Evolutionary conservation across 2,329 filamentous ascomycete species (phyloP).

Genomic region (Fusarium sp.): DNA sequence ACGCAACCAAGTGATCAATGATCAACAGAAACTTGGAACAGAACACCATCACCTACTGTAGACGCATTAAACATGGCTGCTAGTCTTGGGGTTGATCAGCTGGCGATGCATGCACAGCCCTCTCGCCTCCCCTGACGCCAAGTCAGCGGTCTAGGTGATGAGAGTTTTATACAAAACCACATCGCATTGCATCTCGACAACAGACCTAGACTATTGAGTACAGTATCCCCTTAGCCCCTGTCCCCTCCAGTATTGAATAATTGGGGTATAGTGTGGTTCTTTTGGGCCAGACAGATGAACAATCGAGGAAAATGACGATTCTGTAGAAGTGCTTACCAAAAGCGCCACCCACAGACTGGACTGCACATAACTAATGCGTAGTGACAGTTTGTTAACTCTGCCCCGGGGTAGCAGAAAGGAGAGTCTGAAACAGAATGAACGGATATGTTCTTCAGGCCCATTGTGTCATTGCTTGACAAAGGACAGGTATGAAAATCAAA

Average conservation of each 20-base stretch:
- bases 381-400: not conserved
- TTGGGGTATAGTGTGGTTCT: conserved; percentile 9
- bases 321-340: not conserved
- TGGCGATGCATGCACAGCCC: conserved; percentile 35
- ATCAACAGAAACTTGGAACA: conserved; percentile 12
- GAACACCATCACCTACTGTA: conserved; percentile 7
- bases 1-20: conserved; percentile 28
- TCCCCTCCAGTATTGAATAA: conserved; percentile 6
- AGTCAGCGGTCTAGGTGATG: conserved; percentile 19
- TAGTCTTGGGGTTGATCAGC: conserved; percentile 33
- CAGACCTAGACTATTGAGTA: conserved; percentile 23
- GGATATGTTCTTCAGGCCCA: not conserved
- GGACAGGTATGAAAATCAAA: not conserved
- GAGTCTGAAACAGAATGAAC: conserved; percentile 2
- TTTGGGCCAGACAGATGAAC: conserved; percentile 1
- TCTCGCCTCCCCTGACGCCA: conserved; percentile 33
- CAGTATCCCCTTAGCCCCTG: too few relatives aligned
- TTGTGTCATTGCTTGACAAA: conserved; percentile 9
- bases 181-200: conserved; percentile 11
- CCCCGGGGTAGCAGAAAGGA: conserved; percentile 1
- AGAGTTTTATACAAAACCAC: not conserved
- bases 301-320: conserved; percentile 18
- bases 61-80: conserved; percentile 12
- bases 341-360: conserved; percentile 17
- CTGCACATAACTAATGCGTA: too few relatives aligned